A percentile compares a stretch with the other conserved stretches of the same genome.
Evolutionary conservation across 2,329 filamentous ascomycete species (phyloP).

Genomic region (Magnaporthiopsis rhizophila): DNA sequence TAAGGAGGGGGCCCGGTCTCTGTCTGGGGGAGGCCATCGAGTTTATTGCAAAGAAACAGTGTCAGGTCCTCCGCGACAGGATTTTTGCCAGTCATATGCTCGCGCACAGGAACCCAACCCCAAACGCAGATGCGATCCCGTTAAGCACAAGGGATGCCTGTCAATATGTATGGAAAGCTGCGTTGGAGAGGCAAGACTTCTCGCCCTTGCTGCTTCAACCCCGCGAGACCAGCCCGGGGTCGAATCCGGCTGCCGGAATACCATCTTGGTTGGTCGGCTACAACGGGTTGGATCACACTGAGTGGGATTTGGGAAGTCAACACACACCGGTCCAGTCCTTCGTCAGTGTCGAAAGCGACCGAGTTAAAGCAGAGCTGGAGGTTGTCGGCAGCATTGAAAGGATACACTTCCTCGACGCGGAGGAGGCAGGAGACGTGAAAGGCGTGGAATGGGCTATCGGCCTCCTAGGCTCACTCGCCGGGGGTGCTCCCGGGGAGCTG

Average conservation of each 20-base stretch:
- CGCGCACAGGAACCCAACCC: not conserved
- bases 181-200: not conserved
- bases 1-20: not conserved
- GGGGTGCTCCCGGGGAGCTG: not conserved
- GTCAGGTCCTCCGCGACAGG: not conserved
- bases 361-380: not conserved
- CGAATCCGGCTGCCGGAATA: not conserved
- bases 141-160: not conserved
- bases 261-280: not conserved
- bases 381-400: not conserved
- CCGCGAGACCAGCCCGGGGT: not conserved
- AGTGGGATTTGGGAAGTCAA: not conserved
- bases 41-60: not conserved
- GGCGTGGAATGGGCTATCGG: not conserved
- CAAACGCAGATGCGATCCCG: not conserved
- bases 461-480: not conserved
- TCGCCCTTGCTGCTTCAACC: not conserved
- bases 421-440: not conserved
- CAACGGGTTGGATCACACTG: not conserved
- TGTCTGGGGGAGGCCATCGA: not conserved
- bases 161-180: not conserved
- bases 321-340: not conserved
- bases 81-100: not conserved
- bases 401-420: not conserved
- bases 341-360: not conserved